These are phyloP conservation scores for Spiraea crenata DNA, from an alignment of 331 rosid species.

Conservation along the genomic window DNA sequence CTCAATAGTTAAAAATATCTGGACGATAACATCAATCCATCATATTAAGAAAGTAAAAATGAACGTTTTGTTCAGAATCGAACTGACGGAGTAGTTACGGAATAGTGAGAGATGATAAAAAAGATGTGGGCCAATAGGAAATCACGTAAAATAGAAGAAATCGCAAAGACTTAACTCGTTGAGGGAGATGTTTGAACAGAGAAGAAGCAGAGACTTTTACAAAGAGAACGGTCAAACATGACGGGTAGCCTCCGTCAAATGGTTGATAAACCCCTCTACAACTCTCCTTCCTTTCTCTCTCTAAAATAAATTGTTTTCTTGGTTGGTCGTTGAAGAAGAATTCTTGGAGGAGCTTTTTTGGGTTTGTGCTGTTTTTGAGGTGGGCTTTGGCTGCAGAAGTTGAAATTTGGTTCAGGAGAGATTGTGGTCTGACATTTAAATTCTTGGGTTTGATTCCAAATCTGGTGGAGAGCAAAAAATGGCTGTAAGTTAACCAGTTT, in stretches of 20 bases:
- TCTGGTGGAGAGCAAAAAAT: conserved; percentile 43
- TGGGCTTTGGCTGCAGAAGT: conserved; percentile 26
- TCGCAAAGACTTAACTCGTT: not conserved
- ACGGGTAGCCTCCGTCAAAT: conserved; percentile 86
- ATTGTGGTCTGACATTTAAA: conserved; percentile 13
- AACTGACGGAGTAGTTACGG: too few relatives aligned
- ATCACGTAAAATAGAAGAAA: too few relatives aligned
- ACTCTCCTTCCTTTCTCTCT: conserved; percentile 12
- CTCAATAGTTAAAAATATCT: too few relatives aligned
- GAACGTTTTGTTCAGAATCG: too few relatives aligned
- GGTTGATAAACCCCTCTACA: conserved; percentile 53
- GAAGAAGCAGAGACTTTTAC: conserved; percentile 39
- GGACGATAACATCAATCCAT: too few relatives aligned
- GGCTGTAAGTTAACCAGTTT: conserved; percentile 57
- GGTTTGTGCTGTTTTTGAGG: conserved; percentile 19
- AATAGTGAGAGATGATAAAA: not conserved
- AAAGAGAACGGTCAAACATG: conserved; percentile 59
- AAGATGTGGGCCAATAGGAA: not conserved
- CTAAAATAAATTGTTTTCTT: conserved; percentile 8
- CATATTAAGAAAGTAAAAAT: too few relatives aligned
- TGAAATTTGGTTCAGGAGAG: conserved; percentile 23
- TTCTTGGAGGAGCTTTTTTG: conserved; percentile 31
- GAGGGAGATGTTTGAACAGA: conserved; percentile 26
- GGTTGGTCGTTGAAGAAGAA: conserved; percentile 26
- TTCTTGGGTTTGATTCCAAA: conserved; percentile 29